Evolutionary conservation across 148 eudicot genomes (phyloP).

Genomic region (Arctostaphylos glauca): DNA sequence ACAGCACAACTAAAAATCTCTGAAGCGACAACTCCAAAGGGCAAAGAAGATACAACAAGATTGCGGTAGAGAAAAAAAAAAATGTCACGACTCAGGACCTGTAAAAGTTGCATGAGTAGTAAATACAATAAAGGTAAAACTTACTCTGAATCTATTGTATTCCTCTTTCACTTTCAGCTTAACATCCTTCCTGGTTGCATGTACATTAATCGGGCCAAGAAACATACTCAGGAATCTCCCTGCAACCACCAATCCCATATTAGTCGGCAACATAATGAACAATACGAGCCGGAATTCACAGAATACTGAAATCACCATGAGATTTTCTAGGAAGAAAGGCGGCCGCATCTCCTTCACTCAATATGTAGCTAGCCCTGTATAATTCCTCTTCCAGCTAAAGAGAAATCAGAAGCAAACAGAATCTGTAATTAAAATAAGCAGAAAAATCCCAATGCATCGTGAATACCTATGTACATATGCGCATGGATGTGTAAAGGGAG

Average conservation of each 20-base stretch:
- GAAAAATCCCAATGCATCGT: background rate
- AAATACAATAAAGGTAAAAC: constrained; percentile 14
- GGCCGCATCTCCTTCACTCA: constrained; percentile 91
- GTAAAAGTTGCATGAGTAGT: background rate
- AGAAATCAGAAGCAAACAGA: constrained; percentile 1
- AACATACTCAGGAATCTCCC: constrained; percentile 81
- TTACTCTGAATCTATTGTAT: constrained; percentile 82
- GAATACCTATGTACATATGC: background rate
- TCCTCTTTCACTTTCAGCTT: constrained; percentile 96
- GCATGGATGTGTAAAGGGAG: background rate
- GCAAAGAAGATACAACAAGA: background rate
- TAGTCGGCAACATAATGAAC: constrained; percentile 3
- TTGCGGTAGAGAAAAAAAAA: background rate
- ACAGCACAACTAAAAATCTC: background rate
- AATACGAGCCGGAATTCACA: background rate
- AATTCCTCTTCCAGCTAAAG: constrained; percentile 78
- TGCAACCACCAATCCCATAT: constrained; percentile 23
- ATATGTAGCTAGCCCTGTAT: constrained; percentile 55
- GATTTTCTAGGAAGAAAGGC: constrained; percentile 80
- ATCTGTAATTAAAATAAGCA: background rate
- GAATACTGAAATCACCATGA: constrained; percentile 41
- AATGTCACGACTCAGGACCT: background rate
- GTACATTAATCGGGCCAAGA: constrained; percentile 88
- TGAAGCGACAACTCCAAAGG: background rate
- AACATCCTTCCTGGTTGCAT: constrained; percentile 82